Evolutionary conservation across 2,329 filamentous ascomycete species (phyloP), one percentile per base, ranked within the genome.

Genomic region (Paraphoma sp.): DNA sequence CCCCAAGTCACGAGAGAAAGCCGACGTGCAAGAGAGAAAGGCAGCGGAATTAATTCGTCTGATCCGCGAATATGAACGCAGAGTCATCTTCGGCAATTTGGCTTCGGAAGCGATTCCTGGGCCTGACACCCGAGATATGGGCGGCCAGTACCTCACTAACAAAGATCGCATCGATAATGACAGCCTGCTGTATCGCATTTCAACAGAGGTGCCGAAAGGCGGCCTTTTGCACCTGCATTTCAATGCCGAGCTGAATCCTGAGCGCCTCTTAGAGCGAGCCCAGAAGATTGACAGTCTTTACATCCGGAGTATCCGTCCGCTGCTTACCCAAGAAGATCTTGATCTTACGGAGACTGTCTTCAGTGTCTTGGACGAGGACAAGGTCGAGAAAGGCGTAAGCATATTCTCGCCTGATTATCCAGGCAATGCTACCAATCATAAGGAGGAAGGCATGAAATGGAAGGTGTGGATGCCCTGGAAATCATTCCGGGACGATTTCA

Each of bases 181-280:
- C 45, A 90, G 89, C 8, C 74, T 78, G 43, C 68, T 92, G 12
- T 86, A 87, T 63, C 63, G 79, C 29, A 81, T 89, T 28, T 84
- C 87, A 6, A 78, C 78, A 31, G 69, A 73, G 54, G 84, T 90
- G 80, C 90, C 90, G 42, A 93, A 93, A 73, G 90, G 89, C 2
- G 84, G 84, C 0, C 87, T 92, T 69, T 79, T 92, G 23, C 90
- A 93, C 72, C 84, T 92, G 23, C 90, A 93, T 73, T 92, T 91
- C 80, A 93, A 92, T 71, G 84, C 89, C n/a, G 90, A 89, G 57
- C 78, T 92, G 4, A 78, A 81, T 12, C 88, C 89, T 9, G 72
- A 79, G 1, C 81, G 87, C 5, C 78, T 92, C 17, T 79, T 92
- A 80, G 63, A 85, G 79, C 62, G 84, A 80, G 79, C 79, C 59